phyloP scores from a whole-genome alignment of 176 grass and related monocot species.

The Oryza rufipogon region DNA sequence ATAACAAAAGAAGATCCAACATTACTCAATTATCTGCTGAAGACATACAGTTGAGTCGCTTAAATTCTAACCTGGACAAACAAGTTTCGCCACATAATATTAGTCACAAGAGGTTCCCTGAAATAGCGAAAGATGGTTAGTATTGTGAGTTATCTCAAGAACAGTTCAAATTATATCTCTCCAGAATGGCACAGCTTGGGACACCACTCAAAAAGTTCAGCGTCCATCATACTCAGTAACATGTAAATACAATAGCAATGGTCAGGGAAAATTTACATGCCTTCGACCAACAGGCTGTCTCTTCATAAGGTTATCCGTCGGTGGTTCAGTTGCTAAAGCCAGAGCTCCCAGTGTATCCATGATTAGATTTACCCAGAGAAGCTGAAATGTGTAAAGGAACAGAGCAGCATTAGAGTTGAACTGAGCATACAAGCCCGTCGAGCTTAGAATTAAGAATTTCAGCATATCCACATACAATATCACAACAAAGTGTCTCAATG shows the following conservation, averaged over 20 bases:
- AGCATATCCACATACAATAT: slow-evolving; percentile 16
- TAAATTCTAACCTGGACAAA: slow-evolving; percentile 71
- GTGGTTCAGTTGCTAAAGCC: slow-evolving; percentile 93
- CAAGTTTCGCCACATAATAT: slow-evolving; percentile 99
- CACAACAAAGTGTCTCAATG: slow-evolving; percentile 1
- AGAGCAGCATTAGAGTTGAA: slow-evolving; percentile 21
- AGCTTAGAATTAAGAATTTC: slow-evolving; percentile 10
- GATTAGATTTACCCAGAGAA: slow-evolving; percentile 99
- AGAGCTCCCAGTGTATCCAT: slow-evolving; percentile 99
- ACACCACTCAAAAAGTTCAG: neutral
- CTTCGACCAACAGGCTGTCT: slow-evolving; percentile 92
- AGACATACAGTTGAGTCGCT: slow-evolving; percentile 21
- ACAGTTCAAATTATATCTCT: neutral
- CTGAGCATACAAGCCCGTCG: neutral
- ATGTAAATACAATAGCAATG: slow-evolving; percentile 6
- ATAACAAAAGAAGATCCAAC: slow-evolving; percentile 24
- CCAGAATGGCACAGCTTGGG: neutral
- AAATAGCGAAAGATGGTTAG: slow-evolving; percentile 35
- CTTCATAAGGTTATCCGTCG: slow-evolving; percentile 94
- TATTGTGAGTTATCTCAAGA: slow-evolving; percentile 23
- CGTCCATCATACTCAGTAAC: neutral
- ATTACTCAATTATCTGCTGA: slow-evolving; percentile 12
- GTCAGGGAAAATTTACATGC: slow-evolving; percentile 52
- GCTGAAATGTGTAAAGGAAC: slow-evolving; percentile 51
- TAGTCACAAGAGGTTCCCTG: slow-evolving; percentile 94